Conservation (phyloP, 768 basidiomycete species). For the Suillus brevipes region DNA sequence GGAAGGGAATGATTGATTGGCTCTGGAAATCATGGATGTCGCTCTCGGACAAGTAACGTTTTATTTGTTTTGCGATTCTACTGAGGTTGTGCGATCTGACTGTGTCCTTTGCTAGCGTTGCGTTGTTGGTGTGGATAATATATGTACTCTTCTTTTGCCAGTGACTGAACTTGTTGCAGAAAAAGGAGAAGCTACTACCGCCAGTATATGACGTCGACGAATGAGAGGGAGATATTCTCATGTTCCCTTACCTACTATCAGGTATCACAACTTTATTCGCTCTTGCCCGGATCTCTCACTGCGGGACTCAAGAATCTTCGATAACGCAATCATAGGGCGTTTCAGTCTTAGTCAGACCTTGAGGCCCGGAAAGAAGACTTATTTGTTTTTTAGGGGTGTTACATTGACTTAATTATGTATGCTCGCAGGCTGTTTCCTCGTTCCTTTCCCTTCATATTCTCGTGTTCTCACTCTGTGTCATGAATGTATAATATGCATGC, state of each 20-base stretch:
- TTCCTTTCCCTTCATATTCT: background rate
- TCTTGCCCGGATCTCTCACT: background rate
- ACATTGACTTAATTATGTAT: background rate
- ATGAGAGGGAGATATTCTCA: background rate
- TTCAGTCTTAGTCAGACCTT: background rate
- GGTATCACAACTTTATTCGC: background rate
- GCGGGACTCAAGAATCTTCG: background rate
- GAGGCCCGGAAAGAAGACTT: background rate
- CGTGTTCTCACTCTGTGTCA: background rate
- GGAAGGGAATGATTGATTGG: background rate
- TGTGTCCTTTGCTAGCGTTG: too few species aligned
- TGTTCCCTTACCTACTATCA: background rate
- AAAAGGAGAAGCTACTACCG: background rate
- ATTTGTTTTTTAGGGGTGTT: background rate
- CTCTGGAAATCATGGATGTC: background rate
- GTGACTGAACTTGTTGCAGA: background rate
- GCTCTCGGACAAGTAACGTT: background rate
- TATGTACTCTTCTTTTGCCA: background rate
- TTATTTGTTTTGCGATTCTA: background rate
- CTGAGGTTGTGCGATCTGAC: background rate
- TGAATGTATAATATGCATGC: background rate
- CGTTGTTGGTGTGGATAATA: background rate
- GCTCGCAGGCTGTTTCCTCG: background rate
- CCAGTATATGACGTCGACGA: background rate
- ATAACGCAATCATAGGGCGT: background rate